Evolutionary conservation across 192 early-diverging fungal genomes (phyloP).

Genomic region (Podila epigama): DNA sequence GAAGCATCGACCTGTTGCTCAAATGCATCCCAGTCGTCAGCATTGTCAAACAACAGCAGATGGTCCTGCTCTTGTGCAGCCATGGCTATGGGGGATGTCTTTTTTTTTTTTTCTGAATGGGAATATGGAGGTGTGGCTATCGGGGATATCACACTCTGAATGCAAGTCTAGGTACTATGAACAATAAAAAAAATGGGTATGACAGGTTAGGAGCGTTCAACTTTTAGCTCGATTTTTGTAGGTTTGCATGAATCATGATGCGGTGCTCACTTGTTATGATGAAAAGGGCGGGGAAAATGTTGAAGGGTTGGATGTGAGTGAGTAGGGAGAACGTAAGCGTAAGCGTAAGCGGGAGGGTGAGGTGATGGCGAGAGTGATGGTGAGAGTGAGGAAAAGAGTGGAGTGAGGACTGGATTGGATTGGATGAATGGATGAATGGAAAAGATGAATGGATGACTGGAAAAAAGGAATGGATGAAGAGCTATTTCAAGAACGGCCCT

Average conservation of each 20-base stretch:
- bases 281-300: no score
- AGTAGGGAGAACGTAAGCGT: not conserved
- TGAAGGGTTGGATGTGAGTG: not conserved
- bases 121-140: not conserved
- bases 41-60: constrained; percentile 31
- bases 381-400: not conserved
- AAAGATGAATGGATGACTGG: not conserved
- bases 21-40: constrained; percentile 45
- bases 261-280: no score
- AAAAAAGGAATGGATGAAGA: not conserved
- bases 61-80: constrained; percentile 28
- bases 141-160: not conserved
- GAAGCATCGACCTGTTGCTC: constrained; percentile 36
- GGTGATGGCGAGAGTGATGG: not conserved
- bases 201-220: no score
- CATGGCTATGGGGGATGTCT: constrained; percentile 6
- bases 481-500: not conserved
- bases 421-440: not conserved
- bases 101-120: not conserved
- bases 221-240: no score
- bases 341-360: not conserved
- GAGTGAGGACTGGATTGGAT: not conserved
- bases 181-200: no score
- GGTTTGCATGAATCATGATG: no score
- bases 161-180: no score